Percentiles rank a stretch among this genome's conserved stretches.
These are phyloP conservation scores for Corymbia citriodora DNA, from an alignment of 441 rosid genomes.

Conservation along the genomic window DNA sequence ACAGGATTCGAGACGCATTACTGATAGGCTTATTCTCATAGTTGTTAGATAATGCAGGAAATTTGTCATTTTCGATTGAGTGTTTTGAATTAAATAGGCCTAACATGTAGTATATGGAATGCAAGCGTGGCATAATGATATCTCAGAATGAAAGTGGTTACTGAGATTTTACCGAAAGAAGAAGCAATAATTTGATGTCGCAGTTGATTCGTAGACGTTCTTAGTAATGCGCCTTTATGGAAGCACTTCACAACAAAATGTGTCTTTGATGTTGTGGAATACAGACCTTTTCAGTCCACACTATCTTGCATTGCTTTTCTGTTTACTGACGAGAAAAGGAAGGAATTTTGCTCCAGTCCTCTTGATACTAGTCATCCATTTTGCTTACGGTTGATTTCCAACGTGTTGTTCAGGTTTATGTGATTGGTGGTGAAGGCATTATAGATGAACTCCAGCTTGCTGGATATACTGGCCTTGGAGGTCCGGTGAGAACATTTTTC, in stretches of 20 bases:
- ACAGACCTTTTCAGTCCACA: background rate
- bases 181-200: fast-evolving
- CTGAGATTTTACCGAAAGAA: background rate
- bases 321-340: background rate
- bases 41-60: background rate
- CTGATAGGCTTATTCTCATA: background rate
- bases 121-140: background rate
- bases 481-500: slow-evolving; percentile 39
- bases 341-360: background rate
- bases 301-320: background rate
- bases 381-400: background rate
- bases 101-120: background rate
- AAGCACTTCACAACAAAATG: background rate
- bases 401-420: slow-evolving; percentile 42
- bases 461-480: slow-evolving; percentile 66
- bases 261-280: background rate
- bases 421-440: slow-evolving; percentile 62
- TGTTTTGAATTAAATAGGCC: background rate
- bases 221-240: background rate
- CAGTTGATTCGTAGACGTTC: background rate
- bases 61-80: background rate
- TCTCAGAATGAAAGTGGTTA: background rate
- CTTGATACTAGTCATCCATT: background rate
- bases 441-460: slow-evolving; percentile 51
- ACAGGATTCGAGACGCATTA: background rate